A percentile compares a stretch with the other conserved stretches of the same genome.
Conservation (phyloP, 768 basidiomycete species). For the Lentinula aciculospora region DNA sequence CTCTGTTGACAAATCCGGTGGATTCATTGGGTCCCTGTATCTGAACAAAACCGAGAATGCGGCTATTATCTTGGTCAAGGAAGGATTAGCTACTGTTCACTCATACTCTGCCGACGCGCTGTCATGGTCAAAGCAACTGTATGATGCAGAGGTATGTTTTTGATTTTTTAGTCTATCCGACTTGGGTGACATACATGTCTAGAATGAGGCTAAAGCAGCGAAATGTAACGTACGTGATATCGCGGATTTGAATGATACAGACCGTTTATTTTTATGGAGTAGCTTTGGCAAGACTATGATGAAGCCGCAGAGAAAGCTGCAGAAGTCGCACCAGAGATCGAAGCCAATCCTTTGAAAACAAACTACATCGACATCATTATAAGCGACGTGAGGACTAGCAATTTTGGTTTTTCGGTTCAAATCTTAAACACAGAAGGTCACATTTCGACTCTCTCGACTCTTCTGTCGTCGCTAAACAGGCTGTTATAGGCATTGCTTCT, state of each 20-base stretch:
- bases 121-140: conserved; percentile 73
- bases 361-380: conserved; percentile 93
- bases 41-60: conserved; percentile 83
- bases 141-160: conserved; percentile 69
- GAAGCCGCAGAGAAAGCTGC: conserved; percentile 59
- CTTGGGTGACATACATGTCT: background rate
- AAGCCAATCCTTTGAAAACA: conserved; percentile 54
- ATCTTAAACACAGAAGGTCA: conserved; percentile 88
- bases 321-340: conserved; percentile 39
- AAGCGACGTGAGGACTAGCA: conserved; percentile 73
- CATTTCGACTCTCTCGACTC: too few species aligned
- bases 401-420: conserved; percentile 89
- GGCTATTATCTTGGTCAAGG: conserved; percentile 75
- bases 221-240: conserved; percentile 63
- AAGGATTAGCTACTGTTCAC: conserved; percentile 88
- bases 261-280: background rate
- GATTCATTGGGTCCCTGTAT: conserved; percentile 89
- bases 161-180: background rate
- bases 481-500: conserved; percentile 69
- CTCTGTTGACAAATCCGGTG: conserved; percentile 87
- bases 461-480: background rate
- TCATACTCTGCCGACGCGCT: conserved; percentile 81
- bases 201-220: conserved; percentile 79
- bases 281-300: conserved; percentile 89
- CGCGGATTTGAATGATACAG: background rate